Conservation (phyloP, 768 basidiomycete genomes). For the Russula lepida region DNA sequence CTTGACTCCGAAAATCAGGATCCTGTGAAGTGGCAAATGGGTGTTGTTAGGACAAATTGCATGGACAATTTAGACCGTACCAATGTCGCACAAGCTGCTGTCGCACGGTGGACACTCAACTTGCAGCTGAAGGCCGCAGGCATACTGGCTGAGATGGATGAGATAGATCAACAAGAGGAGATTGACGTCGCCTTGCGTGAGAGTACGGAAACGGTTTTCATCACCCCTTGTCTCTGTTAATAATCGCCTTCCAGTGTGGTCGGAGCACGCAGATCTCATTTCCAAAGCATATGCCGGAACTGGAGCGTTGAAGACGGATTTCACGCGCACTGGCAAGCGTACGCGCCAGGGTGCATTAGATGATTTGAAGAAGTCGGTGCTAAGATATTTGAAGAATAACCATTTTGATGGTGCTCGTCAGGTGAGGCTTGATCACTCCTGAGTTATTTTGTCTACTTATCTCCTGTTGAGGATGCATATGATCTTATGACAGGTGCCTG, state of each 20-base stretch:
- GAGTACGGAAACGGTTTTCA: slow-evolving; percentile 42
- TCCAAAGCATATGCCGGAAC: slow-evolving; percentile 90
- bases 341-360: slow-evolving; percentile 72
- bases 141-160: slow-evolving; percentile 59
- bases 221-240: slow-evolving; percentile 4
- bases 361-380: slow-evolving; percentile 77
- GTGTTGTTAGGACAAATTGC: slow-evolving; percentile 88
- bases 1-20: slow-evolving; percentile 40
- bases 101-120: slow-evolving; percentile 80
- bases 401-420: slow-evolving; percentile 93
- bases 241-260: slow-evolving; percentile 67
- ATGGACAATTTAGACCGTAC: slow-evolving; percentile 97
- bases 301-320: slow-evolving; percentile 93
- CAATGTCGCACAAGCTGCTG: slow-evolving; percentile 88
- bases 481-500: slow-evolving; percentile 90
- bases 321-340: slow-evolving; percentile 87
- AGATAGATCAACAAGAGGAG: slow-evolving; percentile 73
- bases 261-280: slow-evolving; percentile 90
- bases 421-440: slow-evolving; percentile 31
- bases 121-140: slow-evolving; percentile 67
- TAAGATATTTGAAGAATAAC: slow-evolving; percentile 92
- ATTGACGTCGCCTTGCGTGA: slow-evolving; percentile 82
- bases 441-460: neutral
- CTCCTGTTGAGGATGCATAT: slow-evolving; percentile 65
- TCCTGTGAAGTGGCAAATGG: slow-evolving; percentile 56